These are phyloP conservation scores for Thoreauomyces humboldtii DNA, from an alignment of 192 early-diverging fungal species.

Conservation along the genomic window DNA sequence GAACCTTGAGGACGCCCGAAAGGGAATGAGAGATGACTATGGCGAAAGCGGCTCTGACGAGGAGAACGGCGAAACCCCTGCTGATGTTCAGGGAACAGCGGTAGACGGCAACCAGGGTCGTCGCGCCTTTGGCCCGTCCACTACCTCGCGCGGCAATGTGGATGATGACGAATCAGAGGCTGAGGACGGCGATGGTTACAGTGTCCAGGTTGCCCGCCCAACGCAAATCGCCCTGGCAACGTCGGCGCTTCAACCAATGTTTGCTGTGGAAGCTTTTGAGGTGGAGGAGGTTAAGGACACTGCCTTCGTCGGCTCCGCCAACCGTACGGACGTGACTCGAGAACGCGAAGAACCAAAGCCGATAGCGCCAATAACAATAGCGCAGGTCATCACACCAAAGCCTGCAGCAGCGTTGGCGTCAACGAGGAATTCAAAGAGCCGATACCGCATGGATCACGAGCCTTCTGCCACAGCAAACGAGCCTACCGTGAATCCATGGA, in stretches of 20 bases:
- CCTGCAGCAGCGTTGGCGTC: too few relatives aligned
- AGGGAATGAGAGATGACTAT: slow-evolving; percentile 19
- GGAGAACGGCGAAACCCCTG: slow-evolving; percentile 45
- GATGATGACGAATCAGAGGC: slow-evolving; percentile 8
- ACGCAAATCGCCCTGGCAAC: neutral
- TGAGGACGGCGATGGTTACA: slow-evolving; percentile 33
- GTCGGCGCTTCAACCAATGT: slow-evolving; percentile 1
- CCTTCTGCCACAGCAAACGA: too few relatives aligned
- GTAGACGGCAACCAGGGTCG: slow-evolving; percentile 57
- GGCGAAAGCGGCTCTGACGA: slow-evolving; percentile 22
- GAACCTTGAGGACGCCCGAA: slow-evolving; percentile 8
- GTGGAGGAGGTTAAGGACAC: slow-evolving; percentile 19
- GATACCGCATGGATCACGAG: too few relatives aligned
- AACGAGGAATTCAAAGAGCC: too few relatives aligned
- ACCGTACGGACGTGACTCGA: too few relatives aligned
- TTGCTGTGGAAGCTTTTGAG: slow-evolving; percentile 22
- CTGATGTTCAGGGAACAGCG: too few relatives aligned
- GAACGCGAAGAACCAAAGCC: too few relatives aligned
- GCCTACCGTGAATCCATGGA: slow-evolving; percentile 96
- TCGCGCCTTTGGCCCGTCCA: too few relatives aligned
- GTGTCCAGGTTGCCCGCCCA: slow-evolving; percentile 29
- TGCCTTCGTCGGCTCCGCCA: slow-evolving; percentile 20
- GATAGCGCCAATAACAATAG: too few relatives aligned
- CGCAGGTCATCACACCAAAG: too few relatives aligned
- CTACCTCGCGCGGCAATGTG: too few relatives aligned